Base-by-base conservation (phyloP, 2,329 filamentous ascomycete genomes). In the Nannizziopsis arthrosporioides region DNA sequence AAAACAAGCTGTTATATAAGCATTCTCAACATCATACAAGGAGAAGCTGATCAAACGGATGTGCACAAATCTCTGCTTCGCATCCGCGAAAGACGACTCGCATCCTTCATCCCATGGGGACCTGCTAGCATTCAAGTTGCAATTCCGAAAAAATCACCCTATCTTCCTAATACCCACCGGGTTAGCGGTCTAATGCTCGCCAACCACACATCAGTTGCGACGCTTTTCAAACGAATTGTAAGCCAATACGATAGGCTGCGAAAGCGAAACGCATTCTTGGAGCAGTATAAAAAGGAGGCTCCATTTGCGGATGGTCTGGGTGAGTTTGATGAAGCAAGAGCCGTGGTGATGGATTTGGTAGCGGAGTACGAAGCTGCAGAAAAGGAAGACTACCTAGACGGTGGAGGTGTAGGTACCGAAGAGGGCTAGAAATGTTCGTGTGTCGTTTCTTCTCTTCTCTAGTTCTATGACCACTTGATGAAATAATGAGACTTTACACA, bases 1-100 rank as follows among this genome's bases (percentile, higher is more conserved):
- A 96, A 96, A 72, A 93, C 87, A 72, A 95, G 88, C 70, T 98
- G 92, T 72, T 98, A 98, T 72, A 96, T 98, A 62, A 94, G 88
- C 42, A 96, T 98, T 57, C 74, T 98, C 54, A 96, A 98, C 67
- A 94, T 98, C 59, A 98, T 98, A 59, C 92, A 96, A 72, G 92
- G 92, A 60, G 92, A 98, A 66, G 92, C 93, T 35, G 93, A 98
- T 63, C 90, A 92, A 7, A 96, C 90, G 2, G 93, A 98, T 67
- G 79, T 98, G 49, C 92, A 98, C 73, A 98, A 98, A 77, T 96
- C 90, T 55, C 73, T 98, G 50, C 79, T 98, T 50, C 85, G 92
- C 55, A 98, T 98, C 61, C 83, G 92, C 43, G 92, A 98, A 72
- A 83, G 92, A 43, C 81, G 87, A 51, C 76, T 98, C 47, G 93